Percentiles rank a stretch among this genome's conserved stretches.
Evolutionary conservation across 192 early-diverging fungal genomes (phyloP).

Genomic region (Coemansia sp.): DNA sequence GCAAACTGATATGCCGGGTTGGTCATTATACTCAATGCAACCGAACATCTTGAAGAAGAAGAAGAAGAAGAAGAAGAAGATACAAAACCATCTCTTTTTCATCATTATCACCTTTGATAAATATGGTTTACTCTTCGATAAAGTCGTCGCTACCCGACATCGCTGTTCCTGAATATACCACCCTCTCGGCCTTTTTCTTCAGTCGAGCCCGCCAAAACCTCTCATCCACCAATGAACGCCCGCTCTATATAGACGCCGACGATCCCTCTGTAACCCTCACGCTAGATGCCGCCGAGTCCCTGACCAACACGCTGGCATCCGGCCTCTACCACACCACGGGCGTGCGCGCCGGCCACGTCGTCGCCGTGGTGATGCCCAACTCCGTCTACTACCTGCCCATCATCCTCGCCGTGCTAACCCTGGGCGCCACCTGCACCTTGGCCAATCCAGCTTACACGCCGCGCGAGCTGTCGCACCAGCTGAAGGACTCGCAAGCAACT

Average conservation of each 20-base stretch:
- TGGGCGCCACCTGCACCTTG: constrained; percentile 66
- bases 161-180: neutral
- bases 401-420: constrained; percentile 61
- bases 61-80: neutral
- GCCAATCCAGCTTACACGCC: constrained; percentile 81
- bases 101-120: neutral
- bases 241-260: constrained; percentile 23
- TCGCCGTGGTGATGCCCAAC: constrained; percentile 54
- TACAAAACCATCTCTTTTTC: neutral
- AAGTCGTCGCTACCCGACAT: constrained; percentile 7
- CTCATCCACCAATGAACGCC: constrained; percentile 6
- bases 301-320: constrained; percentile 12
- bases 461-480: constrained; percentile 76
- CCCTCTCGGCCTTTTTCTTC: constrained; percentile 25
- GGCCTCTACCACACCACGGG: constrained; percentile 49
- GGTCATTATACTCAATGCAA: too few species aligned
- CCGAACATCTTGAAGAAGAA: neutral
- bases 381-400: constrained; percentile 63
- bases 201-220: neutral
- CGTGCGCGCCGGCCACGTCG: constrained; percentile 67
- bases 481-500: constrained; percentile 66
- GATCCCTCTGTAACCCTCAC: neutral
- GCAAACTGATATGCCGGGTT: too few species aligned
- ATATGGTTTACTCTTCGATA: neutral
- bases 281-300: constrained; percentile 14